Conservation (phyloP, 2,329 filamentous ascomycete species). For the Clonostachys rosea region DNA sequence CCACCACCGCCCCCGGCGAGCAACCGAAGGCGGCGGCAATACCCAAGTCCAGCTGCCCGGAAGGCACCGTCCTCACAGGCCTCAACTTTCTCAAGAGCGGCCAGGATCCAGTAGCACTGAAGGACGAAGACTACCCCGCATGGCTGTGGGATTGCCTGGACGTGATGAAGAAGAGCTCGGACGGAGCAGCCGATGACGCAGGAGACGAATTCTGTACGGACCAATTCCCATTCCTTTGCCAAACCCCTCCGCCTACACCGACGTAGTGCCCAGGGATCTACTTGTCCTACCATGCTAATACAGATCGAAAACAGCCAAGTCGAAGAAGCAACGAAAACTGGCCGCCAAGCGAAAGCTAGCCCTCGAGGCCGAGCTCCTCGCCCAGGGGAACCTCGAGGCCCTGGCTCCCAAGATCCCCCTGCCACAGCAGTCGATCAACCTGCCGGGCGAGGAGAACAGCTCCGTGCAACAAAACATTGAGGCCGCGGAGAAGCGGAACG, state of each 20-base stretch:
- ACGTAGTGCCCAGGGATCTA: not conserved
- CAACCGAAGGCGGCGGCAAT: slow-evolving; percentile 18
- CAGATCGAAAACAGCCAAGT: slow-evolving; percentile 59
- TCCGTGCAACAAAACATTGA: slow-evolving; percentile 37
- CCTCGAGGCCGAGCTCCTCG: slow-evolving; percentile 54
- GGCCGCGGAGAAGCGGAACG: slow-evolving; percentile 48
- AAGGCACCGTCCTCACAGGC: slow-evolving; percentile 67
- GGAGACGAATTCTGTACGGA: slow-evolving; percentile 78
- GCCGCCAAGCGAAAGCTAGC: slow-evolving; percentile 61
- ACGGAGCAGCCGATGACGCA: slow-evolving; percentile 43
- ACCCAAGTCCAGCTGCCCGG: slow-evolving; percentile 48
- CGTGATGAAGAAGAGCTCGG: slow-evolving; percentile 48
- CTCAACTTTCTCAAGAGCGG: slow-evolving; percentile 75
- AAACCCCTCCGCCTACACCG: not conserved
- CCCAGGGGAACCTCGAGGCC: slow-evolving; percentile 61
- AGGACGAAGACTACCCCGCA: slow-evolving; percentile 71
- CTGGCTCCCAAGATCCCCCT: slow-evolving; percentile 67
- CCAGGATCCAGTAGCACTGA: slow-evolving; percentile 67
- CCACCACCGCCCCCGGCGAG: slow-evolving; percentile 21
- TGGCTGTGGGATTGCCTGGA: slow-evolving; percentile 77
- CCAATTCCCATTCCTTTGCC: not conserved
- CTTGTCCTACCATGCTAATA: not conserved
- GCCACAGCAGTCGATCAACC: slow-evolving; percentile 73
- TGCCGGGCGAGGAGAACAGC: slow-evolving; percentile 47
- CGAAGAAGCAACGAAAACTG: slow-evolving; percentile 71